These are phyloP conservation scores for Gloeopeniophorella convolvens DNA, from an alignment of 768 basidiomycete species.

Conservation along the genomic window DNA sequence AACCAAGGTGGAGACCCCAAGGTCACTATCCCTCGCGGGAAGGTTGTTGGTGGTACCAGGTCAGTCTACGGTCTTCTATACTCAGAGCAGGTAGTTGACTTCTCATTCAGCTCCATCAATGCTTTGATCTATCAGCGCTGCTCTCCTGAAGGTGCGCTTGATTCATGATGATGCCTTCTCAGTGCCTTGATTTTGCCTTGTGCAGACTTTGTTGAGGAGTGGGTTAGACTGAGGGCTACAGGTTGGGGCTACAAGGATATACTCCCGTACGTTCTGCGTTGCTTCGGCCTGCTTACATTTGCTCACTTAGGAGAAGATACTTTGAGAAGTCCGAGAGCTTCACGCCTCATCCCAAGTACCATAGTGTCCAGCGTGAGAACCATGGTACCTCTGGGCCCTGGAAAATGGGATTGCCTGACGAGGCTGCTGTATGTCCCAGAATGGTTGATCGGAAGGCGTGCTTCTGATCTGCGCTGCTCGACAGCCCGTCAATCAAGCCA, in stretches of 20 bases:
- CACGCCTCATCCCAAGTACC: background rate
- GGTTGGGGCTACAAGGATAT: constrained; percentile 18
- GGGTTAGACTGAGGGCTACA: constrained; percentile 14
- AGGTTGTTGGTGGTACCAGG: constrained; percentile 7
- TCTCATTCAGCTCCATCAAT: constrained; percentile 4
- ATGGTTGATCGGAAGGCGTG: background rate
- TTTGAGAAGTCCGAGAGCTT: constrained; percentile 8
- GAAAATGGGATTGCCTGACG: background rate
- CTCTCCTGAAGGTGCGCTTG: constrained; percentile 3
- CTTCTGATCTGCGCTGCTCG: background rate
- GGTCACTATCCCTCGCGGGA: constrained; percentile 1
- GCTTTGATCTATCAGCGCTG: constrained; percentile 8
- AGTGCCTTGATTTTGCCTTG: background rate
- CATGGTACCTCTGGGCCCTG: background rate
- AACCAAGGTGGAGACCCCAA: background rate
- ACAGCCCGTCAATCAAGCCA: background rate
- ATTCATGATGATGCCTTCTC: background rate
- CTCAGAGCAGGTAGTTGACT: too few relatives aligned
- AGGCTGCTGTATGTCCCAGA: background rate
- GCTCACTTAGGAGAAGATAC: background rate
- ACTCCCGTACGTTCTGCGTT: background rate
- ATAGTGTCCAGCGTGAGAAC: background rate
- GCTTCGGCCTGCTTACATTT: background rate
- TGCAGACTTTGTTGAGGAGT: constrained; percentile 16
- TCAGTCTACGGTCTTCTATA: background rate